A percentile compares a stretch with the other conserved stretches of the same genome.
Evolutionary conservation across 2,329 filamentous ascomycete species (phyloP).

Genomic region (Intubia oerlemansii): DNA sequence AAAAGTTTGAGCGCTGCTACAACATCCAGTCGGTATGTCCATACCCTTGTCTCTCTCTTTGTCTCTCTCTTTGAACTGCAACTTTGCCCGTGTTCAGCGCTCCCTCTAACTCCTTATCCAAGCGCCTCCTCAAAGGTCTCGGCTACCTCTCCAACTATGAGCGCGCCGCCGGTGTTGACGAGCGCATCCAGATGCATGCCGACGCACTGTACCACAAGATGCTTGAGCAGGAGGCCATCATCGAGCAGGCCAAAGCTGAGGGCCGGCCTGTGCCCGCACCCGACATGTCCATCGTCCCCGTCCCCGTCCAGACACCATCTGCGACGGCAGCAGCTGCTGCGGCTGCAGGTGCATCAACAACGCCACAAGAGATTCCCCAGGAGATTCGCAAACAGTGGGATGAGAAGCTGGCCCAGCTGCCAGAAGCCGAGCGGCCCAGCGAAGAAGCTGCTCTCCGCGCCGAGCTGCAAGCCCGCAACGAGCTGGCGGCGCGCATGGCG

Average conservation of each 20-base stretch:
- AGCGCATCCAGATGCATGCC: conserved; percentile 88
- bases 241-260: conserved; percentile 46
- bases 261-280: conserved; percentile 28
- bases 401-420: conserved; percentile 33
- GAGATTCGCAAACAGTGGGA: conserved; percentile 29
- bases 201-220: conserved; percentile 79
- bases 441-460: conserved; percentile 44
- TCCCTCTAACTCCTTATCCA: background rate
- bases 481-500: conserved; percentile 34
- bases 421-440: conserved; percentile 32
- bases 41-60: background rate
- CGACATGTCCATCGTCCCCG: conserved; percentile 21
- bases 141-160: conserved; percentile 59
- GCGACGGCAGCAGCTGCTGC: conserved; percentile 2
- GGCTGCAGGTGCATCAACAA: conserved; percentile 1
- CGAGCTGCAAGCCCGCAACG: conserved; percentile 36
- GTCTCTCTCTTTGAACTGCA: no score
- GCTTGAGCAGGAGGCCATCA: conserved; percentile 56
- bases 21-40: conserved; percentile 60
- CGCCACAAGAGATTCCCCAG: conserved; percentile 15
- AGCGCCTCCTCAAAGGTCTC: conserved; percentile 76
- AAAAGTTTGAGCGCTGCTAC: conserved; percentile 68
- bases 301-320: no score
- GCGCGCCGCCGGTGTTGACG: conserved; percentile 46
- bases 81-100: no score